Evolutionary conservation across 2,329 filamentous ascomycete species (phyloP), one percentile per base, ranked within the genome.

Genomic region (Sclerotinia spermophila): DNA sequence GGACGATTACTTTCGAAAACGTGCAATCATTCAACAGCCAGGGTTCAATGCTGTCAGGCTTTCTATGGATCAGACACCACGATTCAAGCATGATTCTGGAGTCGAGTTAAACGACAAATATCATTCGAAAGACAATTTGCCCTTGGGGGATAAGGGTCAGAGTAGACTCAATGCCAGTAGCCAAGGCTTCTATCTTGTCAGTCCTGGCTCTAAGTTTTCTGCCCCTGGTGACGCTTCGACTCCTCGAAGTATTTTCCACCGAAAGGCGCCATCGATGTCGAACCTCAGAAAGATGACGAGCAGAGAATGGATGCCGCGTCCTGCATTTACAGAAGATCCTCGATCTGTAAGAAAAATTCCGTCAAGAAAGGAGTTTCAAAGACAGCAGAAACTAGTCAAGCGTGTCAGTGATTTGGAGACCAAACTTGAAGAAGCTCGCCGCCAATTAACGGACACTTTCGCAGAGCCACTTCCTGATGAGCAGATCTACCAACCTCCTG

Each of bases 371-470:
- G 87, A 89, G 67, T 79, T 89, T 8, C 81, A 84, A 65, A 85
- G 84, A 75, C 86, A 89, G 74, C 81, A 84, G 71, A 88, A 86
- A 72, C 79, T 90, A 44, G 81, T 83, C 55, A 88, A 87, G 79
- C 83, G 86, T 67, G 87, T 90, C 42, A 88, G 86, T 73, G 84
- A 89, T 73, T 82, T 90, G 19, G 87, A 90, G 74, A 78, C 81
- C 19, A 88, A 89, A 76, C 82, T 90, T 42, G 81, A 85, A 24
- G 82, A 82, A 48, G 86, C 86, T 13, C 82, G 86, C 45, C 82
- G 82, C 64, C 85, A 90, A 77, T 82, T 90, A 35, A 81, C 82
- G 44, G 80, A 84, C 7, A 81, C 84, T 53, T 79, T 86, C 24
- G 80, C 80, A 17, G 82, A 84, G 51, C 73, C 75, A 6, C 62